Conservation (phyloP, 2,329 filamentous ascomycete species). For the Rhynchosporium graminicola region DNA sequence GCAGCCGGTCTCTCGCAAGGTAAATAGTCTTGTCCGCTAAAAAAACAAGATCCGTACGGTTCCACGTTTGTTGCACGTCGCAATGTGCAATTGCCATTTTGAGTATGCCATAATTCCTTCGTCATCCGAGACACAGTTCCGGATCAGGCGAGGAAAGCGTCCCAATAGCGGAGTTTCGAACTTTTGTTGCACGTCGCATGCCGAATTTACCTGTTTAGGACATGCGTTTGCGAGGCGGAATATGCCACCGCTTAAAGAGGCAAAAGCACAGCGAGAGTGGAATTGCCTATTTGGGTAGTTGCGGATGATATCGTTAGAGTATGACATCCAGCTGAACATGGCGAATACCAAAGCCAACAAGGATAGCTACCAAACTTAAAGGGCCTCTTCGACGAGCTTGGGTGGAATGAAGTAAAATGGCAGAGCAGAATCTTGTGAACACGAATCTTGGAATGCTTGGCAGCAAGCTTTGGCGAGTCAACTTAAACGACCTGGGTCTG, state of each 20-base stretch:
- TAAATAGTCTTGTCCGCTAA: background rate
- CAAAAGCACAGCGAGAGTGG: background rate
- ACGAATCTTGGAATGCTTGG: background rate
- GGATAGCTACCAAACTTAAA: too few species aligned
- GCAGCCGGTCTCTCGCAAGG: background rate
- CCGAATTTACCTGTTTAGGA: constrained; percentile 9
- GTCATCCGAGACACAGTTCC: background rate
- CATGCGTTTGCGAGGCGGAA: background rate
- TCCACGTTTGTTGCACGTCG: constrained; percentile 9
- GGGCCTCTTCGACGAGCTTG: too few species aligned
- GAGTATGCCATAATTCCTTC: background rate
- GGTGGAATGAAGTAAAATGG: too few species aligned
- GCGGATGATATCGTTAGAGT: background rate
- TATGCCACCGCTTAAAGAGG: constrained; percentile 2
- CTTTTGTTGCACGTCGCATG: constrained; percentile 9
- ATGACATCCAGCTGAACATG: too few species aligned
- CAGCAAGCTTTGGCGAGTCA: background rate
- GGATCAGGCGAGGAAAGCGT: background rate
- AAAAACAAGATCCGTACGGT: background rate
- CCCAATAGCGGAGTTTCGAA: background rate
- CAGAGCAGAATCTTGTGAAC: background rate
- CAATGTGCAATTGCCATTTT: constrained; percentile 4
- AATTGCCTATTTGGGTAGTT: background rate
- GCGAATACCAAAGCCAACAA: too few species aligned
- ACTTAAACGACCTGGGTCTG: background rate